Evolutionary conservation across 495 filamentous ascomycete species (phyloP).

Genomic region (Aspergillus biplanus): DNA sequence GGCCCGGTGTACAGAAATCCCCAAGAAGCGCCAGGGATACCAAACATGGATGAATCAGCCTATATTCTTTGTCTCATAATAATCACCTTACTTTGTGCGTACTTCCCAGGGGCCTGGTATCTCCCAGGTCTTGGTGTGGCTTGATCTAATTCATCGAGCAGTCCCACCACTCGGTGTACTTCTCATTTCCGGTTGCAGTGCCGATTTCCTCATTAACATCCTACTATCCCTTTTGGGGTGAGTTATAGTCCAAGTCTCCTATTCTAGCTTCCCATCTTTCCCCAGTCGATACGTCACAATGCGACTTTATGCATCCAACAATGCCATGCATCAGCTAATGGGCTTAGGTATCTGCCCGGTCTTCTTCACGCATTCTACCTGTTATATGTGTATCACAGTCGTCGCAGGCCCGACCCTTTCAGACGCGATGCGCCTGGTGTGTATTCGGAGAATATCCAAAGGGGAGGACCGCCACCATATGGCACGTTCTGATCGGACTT

Average conservation of each 20-base stretch:
- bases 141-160: constrained; percentile 25
- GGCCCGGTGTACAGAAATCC: not conserved
- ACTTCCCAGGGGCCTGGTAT: not conserved
- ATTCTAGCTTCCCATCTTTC: not conserved
- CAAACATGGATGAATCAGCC: constrained; percentile 41
- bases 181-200: constrained; percentile 63
- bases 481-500: constrained; percentile 40
- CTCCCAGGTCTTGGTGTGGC: not conserved
- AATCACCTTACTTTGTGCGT: constrained; percentile 62
- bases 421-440: constrained; percentile 67
- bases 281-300: not conserved
- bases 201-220: constrained; percentile 69
- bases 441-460: constrained; percentile 80
- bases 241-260: constrained; percentile 22
- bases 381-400: constrained; percentile 83
- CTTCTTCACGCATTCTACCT: constrained; percentile 92
- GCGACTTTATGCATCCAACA: not conserved
- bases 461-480: constrained; percentile 58
- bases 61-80: constrained; percentile 54
- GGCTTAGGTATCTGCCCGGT: constrained; percentile 69
- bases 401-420: constrained; percentile 56
- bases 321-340: not conserved
- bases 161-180: constrained; percentile 69
- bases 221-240: constrained; percentile 64
- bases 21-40: not conserved